These are phyloP conservation scores for Calocybe indica DNA, from an alignment of 768 basidiomycete species.

Conservation along the genomic window DNA sequence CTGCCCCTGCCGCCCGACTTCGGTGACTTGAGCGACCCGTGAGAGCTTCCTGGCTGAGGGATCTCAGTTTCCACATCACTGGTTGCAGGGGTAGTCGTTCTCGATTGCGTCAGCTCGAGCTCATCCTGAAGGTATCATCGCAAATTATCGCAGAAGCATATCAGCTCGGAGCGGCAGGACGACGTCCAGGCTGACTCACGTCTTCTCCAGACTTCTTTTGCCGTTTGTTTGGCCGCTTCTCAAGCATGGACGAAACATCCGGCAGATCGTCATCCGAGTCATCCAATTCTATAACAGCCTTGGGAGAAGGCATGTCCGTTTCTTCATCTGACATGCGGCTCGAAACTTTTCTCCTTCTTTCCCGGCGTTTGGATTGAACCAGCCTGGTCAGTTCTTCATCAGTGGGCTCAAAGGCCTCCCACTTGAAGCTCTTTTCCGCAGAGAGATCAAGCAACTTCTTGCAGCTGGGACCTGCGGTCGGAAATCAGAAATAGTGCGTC, in stretches of 20 bases:
- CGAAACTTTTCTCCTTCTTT: conserved; percentile 13
- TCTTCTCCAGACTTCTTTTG: conserved; percentile 22
- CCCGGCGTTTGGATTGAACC: conserved; percentile 26
- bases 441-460: conserved; percentile 55
- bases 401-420: conserved; percentile 64
- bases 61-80: too few species aligned
- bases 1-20: too few species aligned
- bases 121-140: too few species aligned
- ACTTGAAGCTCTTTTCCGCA: conserved; percentile 48
- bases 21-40: too few species aligned
- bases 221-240: conserved; percentile 24
- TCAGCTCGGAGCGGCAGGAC: neutral
- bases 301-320: conserved; percentile 20
- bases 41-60: too few species aligned
- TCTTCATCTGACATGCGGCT: conserved; percentile 8
- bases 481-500: neutral
- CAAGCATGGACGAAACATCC: conserved; percentile 36
- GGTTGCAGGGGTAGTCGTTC: too few species aligned
- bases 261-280: conserved; percentile 52
- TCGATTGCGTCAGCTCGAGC: too few species aligned
- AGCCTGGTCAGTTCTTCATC: conserved; percentile 46
- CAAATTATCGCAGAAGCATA: too few species aligned
- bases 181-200: neutral
- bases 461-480: conserved; percentile 54
- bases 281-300: conserved; percentile 21